A percentile compares a stretch with the other conserved stretches of the same genome.
Evolutionary conservation across 257 asterid species (phyloP).

Genomic region (Scutellaria barbata): DNA sequence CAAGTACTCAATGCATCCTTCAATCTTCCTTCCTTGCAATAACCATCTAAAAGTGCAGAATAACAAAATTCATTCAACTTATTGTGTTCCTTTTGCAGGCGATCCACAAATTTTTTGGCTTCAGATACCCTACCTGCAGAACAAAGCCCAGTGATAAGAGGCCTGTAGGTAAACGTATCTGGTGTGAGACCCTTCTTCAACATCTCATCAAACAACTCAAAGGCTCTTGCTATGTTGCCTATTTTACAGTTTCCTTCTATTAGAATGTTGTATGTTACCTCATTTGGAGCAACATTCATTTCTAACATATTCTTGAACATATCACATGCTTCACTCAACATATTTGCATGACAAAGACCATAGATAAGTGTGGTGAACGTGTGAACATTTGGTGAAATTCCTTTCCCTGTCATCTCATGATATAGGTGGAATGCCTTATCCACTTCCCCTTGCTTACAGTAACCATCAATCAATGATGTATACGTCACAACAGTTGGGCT

Average conservation of each 20-base stretch:
- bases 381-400: slow-evolving; percentile 71
- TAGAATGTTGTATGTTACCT: slow-evolving; percentile 80
- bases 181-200: slow-evolving; percentile 64
- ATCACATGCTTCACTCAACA: slow-evolving; percentile 65
- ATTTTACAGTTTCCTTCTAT: slow-evolving; percentile 75
- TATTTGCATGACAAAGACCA: slow-evolving; percentile 67
- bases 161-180: slow-evolving; percentile 80
- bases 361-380: slow-evolving; percentile 73
- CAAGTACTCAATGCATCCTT: slow-evolving; percentile 60
- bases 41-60: slow-evolving; percentile 77
- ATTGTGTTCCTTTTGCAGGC: slow-evolving; percentile 51
- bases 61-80: slow-evolving; percentile 76
- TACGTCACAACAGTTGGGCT: slow-evolving; percentile 85
- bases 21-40: slow-evolving; percentile 66
- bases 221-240: slow-evolving; percentile 62
- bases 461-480: slow-evolving; percentile 85
- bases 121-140: slow-evolving; percentile 60
- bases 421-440: slow-evolving; percentile 69
- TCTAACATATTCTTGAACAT: slow-evolving; percentile 60
- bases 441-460: slow-evolving; percentile 62
- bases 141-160: slow-evolving; percentile 77
- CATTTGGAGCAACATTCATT: slow-evolving; percentile 64
- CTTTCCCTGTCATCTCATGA: slow-evolving; percentile 85
- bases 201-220: slow-evolving; percentile 80
- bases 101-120: slow-evolving; percentile 67